A percentile compares a stretch with the other conserved stretches of the same genome.
Conservation (phyloP, 345 rosid species). For the Erodium maritimum region DNA sequence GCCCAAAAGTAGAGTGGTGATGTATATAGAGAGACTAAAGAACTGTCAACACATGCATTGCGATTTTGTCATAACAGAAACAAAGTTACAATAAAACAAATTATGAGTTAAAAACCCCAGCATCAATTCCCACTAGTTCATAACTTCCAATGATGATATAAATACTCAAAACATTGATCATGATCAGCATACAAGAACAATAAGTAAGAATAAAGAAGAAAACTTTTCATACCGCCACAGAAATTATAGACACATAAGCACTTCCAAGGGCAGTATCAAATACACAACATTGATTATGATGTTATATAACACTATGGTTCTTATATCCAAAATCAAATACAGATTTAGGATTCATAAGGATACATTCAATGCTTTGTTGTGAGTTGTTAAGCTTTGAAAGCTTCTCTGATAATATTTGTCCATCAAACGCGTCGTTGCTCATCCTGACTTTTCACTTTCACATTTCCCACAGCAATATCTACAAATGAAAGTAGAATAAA, state of each 20-base stretch:
- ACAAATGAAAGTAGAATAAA: background rate
- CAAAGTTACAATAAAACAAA: too few relatives aligned
- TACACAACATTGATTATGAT: too few relatives aligned
- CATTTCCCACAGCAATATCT: background rate
- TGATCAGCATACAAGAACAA: too few relatives aligned
- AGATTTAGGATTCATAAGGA: slow-evolving; percentile 13
- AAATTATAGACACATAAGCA: background rate
- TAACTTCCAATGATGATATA: too few relatives aligned
- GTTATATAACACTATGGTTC: background rate
- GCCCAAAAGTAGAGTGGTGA: too few relatives aligned
- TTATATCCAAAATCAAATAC: background rate
- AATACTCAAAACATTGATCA: too few relatives aligned
- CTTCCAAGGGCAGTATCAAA: background rate
- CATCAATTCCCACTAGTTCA: too few relatives aligned
- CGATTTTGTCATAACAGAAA: too few relatives aligned
- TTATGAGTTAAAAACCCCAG: background rate
- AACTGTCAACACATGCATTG: too few relatives aligned
- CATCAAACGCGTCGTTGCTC: slow-evolving; percentile 50
- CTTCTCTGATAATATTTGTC: slow-evolving; percentile 45
- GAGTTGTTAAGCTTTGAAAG: slow-evolving; percentile 61
- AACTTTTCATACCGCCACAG: too few relatives aligned
- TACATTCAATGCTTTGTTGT: slow-evolving; percentile 75
- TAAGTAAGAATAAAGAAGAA: too few relatives aligned
- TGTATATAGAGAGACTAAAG: too few relatives aligned
- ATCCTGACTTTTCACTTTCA: slow-evolving; percentile 20